These are phyloP conservation scores for Papiliotrema laurentii DNA, from an alignment of 1,284 basidiomycete genomes.

Conservation along the genomic window DNA sequence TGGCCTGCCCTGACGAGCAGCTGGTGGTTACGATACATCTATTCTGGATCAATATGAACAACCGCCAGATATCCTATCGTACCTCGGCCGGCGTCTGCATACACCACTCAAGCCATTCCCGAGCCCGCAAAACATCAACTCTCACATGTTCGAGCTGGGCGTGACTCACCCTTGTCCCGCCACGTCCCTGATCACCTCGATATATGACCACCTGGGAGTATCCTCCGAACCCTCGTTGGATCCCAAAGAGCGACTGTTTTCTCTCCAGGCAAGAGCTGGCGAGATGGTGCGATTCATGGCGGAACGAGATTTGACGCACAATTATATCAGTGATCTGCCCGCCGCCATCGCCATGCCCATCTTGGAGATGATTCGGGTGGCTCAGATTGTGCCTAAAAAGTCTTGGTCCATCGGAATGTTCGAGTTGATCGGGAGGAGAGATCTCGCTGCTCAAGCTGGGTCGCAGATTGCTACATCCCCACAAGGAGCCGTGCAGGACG, in stretches of 20 bases:
- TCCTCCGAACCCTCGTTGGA: too few relatives aligned
- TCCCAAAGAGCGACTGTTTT: too few relatives aligned
- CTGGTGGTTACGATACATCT: slow-evolving; percentile 17
- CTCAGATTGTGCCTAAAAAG: slow-evolving; percentile 68
- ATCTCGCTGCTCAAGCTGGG: slow-evolving; percentile 53
- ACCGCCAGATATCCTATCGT: slow-evolving; percentile 47
- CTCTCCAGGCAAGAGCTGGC: neutral
- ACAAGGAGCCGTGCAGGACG: too few relatives aligned
- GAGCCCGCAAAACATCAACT: slow-evolving; percentile 11
- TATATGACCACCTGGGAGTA: slow-evolving; percentile 21
- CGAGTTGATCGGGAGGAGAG: slow-evolving; percentile 69
- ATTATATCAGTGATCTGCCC: slow-evolving; percentile 55
- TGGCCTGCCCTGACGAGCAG: neutral
- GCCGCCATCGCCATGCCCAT: slow-evolving; percentile 73
- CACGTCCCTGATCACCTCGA: slow-evolving; percentile 15
- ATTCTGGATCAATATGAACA: slow-evolving; percentile 27
- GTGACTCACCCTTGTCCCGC: slow-evolving; percentile 15
- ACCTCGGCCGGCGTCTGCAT: slow-evolving; percentile 31
- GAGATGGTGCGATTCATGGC: slow-evolving; percentile 52
- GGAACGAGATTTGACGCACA: slow-evolving; percentile 51
- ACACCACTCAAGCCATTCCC: slow-evolving; percentile 25
- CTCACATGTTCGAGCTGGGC: slow-evolving; percentile 47
- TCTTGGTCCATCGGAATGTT: slow-evolving; percentile 71
- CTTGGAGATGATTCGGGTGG: slow-evolving; percentile 72
- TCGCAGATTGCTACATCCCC: too few relatives aligned